These are phyloP conservation scores for Grifola frondosa DNA, from an alignment of 1,284 basidiomycete species.

Conservation along the genomic window DNA sequence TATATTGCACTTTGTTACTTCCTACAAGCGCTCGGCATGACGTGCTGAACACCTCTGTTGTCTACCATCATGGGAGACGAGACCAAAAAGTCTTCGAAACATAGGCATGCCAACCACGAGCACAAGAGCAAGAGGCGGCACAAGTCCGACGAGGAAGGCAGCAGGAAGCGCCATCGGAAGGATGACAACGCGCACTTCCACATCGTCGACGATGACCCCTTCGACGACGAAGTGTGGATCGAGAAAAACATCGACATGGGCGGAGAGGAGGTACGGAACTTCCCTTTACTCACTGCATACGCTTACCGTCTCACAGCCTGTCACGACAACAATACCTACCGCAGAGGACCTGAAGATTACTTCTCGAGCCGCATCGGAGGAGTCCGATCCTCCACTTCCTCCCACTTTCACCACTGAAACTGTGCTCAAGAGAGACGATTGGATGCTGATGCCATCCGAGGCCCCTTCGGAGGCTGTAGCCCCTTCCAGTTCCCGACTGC, in stretches of 20 bases:
- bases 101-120: conserved; percentile 39
- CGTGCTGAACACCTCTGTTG: too few species aligned
- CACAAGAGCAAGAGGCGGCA: conserved; percentile 51
- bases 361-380: conserved; percentile 49
- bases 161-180: conserved; percentile 37
- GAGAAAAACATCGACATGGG: conserved; percentile 85
- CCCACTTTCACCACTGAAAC: conserved; percentile 44
- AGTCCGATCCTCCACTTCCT: conserved; percentile 47
- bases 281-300: conserved; percentile 3
- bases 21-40: too few species aligned
- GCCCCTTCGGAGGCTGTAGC: conserved; percentile 21
- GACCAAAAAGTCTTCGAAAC: conserved; percentile 30
- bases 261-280: conserved; percentile 59
- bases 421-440: conserved; percentile 73
- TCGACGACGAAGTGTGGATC: conserved; percentile 77
- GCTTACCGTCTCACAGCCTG: conserved; percentile 41
- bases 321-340: conserved; percentile 77
- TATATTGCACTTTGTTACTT: too few species aligned
- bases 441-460: conserved; percentile 76
- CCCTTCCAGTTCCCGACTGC: conserved; percentile 12
- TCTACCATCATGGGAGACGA: conserved; percentile 23
- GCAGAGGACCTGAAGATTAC: conserved; percentile 69
- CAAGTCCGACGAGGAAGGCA: conserved; percentile 42
- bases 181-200: conserved; percentile 33
- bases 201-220: conserved; percentile 68